These are phyloP conservation scores for Kluyveromyces starmeri DNA, from an alignment of 805 yeast species.

Conservation along the genomic window DNA sequence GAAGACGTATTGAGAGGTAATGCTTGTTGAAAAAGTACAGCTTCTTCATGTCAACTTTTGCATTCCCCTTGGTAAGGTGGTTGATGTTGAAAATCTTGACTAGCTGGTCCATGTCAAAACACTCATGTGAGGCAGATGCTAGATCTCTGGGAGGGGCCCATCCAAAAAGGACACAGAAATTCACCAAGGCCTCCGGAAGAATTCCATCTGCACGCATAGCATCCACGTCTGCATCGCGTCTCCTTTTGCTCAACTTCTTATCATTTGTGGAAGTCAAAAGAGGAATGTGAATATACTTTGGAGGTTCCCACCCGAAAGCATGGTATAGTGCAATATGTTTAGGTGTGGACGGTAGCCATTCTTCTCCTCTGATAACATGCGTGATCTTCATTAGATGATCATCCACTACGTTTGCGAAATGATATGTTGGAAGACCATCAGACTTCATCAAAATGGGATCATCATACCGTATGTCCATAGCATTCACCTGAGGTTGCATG, in stretches of 20 bases:
- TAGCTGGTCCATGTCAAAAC: conserved; percentile 44
- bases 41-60: conserved; percentile 78
- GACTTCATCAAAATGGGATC: conserved; percentile 85
- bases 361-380: conserved; percentile 95
- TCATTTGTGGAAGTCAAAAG: conserved; percentile 62
- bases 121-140: conserved; percentile 43
- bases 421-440: conserved; percentile 95
- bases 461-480: conserved; percentile 66
- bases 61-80: conserved; percentile 84
- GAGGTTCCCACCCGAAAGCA: conserved; percentile 82
- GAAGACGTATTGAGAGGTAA: conserved; percentile 42
- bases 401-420: conserved; percentile 91
- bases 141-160: conserved; percentile 76
- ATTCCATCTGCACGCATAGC: conserved; percentile 52
- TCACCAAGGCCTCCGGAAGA: conserved; percentile 78
- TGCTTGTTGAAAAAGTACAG: conserved; percentile 68
- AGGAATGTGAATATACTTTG: conserved; percentile 84
- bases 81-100: conserved; percentile 50
- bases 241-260: conserved; percentile 77
- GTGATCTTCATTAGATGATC: conserved; percentile 90
- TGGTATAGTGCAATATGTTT: conserved; percentile 81
- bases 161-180: conserved; percentile 85
- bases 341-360: conserved; percentile 95
- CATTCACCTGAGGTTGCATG: conserved; percentile 72
- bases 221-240: conserved; percentile 69